phyloP scores from a whole-genome alignment of 2,329 filamentous ascomycete species.

The Trichoderma sp. region DNA sequence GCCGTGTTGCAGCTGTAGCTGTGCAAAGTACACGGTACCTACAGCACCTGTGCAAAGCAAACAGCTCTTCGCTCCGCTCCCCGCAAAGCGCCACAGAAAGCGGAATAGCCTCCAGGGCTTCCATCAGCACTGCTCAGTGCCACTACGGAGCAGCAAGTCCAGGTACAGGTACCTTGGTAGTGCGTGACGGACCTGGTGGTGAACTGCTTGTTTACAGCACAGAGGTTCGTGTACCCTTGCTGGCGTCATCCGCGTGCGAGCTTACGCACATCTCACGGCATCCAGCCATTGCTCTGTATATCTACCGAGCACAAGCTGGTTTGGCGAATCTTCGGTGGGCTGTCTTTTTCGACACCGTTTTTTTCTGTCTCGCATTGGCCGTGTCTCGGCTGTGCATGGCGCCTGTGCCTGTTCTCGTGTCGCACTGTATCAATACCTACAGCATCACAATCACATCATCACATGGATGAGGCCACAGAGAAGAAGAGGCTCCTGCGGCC shows the following conservation, averaged over 20 bases:
- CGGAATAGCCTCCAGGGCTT: neutral
- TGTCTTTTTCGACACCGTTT: neutral
- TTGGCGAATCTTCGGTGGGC: neutral
- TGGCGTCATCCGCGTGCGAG: neutral
- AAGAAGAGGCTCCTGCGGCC: neutral
- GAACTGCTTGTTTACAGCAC: too few species aligned
- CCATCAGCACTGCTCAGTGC: too few species aligned
- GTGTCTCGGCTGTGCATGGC: neutral
- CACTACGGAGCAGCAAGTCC: too few species aligned
- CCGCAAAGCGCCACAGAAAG: neutral
- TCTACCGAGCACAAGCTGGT: too few species aligned
- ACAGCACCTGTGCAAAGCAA: neutral
- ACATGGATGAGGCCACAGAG: neutral
- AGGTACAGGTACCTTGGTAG: neutral
- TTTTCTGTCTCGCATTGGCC: neutral
- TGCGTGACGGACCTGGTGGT: too few species aligned
- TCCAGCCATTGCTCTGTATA: neutral
- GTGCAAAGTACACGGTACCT: neutral
- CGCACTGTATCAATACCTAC: neutral
- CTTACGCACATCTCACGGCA: neutral
- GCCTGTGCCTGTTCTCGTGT: too few species aligned
- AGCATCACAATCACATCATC: neutral
- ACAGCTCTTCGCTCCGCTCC: neutral
- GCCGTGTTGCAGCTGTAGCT: neutral
- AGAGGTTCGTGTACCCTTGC: neutral